Evolutionary conservation across 129 eudicot genomes (phyloP), one percentile per base, ranked within the genome.

Genomic region (Silybum marianum): DNA sequence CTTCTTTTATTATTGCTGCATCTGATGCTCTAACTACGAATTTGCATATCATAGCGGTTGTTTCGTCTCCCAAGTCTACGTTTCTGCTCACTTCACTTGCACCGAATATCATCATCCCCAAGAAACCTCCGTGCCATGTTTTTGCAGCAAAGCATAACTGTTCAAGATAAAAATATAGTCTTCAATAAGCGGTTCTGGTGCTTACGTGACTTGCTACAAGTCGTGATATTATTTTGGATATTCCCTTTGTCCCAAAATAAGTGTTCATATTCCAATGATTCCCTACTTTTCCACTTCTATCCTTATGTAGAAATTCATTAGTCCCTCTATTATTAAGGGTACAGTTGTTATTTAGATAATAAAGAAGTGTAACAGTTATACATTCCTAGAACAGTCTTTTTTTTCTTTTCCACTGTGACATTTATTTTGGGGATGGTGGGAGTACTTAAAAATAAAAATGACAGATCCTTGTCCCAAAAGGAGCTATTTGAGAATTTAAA

Each of bases 61-160:
- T 95, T 76, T 95, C 98, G 12, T 95, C 98, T 3, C 98, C 98
- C 48, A 95, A 82, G 84, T 95, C 98, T 23, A 95, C 98, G 46
- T 95, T 95, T 88, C 96, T 83, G 90, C 98, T 95, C 42, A 95
- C 97, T 86, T 92, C 98, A 86, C 98, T 95, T 1, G 97, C 97
- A 73, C 98, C 97, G 18, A 95, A 95, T 4, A 95, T 90, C 98
- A 95, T 95, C 98, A 95, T 92, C 21, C 98, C 97, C 36, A 95
- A 32, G 73, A 95, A 95, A 28, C 97, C 98, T 51, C 98, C 98
- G 21, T 92, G 88, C 98, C 98, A 95, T n/a, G 98, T 95, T 85
- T 90, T 95, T 48, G 98, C 98, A 82, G 98, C 97, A 81, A 72
- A 92, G 80, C 98, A 92, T 26, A 95, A 89, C 98, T 95, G 91